Conservation (phyloP, 768 basidiomycete species). For the Serendipita sp. region DNA sequence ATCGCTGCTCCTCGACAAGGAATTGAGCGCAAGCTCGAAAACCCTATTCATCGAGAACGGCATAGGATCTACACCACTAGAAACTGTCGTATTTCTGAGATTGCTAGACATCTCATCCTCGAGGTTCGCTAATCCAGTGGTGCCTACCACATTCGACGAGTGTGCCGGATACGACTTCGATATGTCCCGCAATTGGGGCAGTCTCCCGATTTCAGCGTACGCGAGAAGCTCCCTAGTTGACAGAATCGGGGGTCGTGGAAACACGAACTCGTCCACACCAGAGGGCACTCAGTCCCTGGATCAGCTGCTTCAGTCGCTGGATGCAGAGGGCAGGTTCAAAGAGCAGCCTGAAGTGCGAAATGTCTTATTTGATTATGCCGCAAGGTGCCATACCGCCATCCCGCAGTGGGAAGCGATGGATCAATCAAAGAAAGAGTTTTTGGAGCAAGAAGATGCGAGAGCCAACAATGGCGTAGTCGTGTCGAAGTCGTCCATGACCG, state of each 20-base stretch:
- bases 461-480: too few relatives aligned
- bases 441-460: too few relatives aligned
- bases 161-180: too few relatives aligned
- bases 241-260: not conserved
- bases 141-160: not conserved
- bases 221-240: too few relatives aligned
- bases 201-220: too few relatives aligned
- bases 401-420: not conserved
- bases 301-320: not conserved
- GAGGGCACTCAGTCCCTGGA: not conserved
- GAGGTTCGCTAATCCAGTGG: not conserved
- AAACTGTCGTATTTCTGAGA: not conserved
- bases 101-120: not conserved
- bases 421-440: not conserved
- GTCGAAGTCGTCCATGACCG: too few relatives aligned
- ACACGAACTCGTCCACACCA: not conserved
- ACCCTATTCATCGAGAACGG: not conserved
- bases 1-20: conserved; percentile 21
- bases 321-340: not conserved
- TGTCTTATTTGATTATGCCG: not conserved
- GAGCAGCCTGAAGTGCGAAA: not conserved
- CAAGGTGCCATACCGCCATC: not conserved
- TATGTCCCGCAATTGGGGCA: too few relatives aligned
- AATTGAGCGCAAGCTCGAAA: not conserved
- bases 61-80: not conserved